Base-by-base conservation (phyloP, 805 yeast genomes). In the Ogataea nonfermentans region DNA sequence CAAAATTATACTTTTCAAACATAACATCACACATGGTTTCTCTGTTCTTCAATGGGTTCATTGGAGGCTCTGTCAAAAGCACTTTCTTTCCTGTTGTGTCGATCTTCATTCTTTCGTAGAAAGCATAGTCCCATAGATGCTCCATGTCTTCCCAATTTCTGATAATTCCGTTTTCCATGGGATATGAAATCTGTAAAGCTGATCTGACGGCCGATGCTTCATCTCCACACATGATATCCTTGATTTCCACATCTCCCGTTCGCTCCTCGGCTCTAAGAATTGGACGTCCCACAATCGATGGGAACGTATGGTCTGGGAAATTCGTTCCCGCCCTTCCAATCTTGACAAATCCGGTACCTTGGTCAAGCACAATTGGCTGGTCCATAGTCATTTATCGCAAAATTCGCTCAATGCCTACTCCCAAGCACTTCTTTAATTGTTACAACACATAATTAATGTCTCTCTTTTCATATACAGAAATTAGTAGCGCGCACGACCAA, bases 141-240 rank as follows among this genome's bases (percentile, higher is more conserved):
- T 88, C 96, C 98, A 93, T 93, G 62, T 93, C 99, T 55, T 90
- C 96, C 99, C 99, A 93, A 64, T 90, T 88, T 59, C 81, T 84
- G 61, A 93, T 91, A 55, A 93, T 87, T 57, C 99, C 99, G 62
- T 93, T 93, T 66, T 93, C 99, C 98, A 93, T 90, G 9, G 99
- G 99, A 58, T 93, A 93, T n/a, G 90, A 81, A 41, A 93, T 79
- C 66, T 93, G 96, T 44, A 93, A 73, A 50, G 90, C 78, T 2
- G 96, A 82, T 55, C 99, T 79, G 24, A 86, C 95, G 19, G 84
- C 84, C 49, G 86, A 78, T 34, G 99, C 99, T 59, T 93, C 98
- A 51, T 81, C 84, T 49, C 99, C 99, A 57, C 96, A 90, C 99
- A 93, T 93, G 54, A 93, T 87, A 61, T 93, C 99, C 59, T 84